Conservation (phyloP, 2,329 filamentous ascomycete species). For the Aschersonia sp. region DNA sequence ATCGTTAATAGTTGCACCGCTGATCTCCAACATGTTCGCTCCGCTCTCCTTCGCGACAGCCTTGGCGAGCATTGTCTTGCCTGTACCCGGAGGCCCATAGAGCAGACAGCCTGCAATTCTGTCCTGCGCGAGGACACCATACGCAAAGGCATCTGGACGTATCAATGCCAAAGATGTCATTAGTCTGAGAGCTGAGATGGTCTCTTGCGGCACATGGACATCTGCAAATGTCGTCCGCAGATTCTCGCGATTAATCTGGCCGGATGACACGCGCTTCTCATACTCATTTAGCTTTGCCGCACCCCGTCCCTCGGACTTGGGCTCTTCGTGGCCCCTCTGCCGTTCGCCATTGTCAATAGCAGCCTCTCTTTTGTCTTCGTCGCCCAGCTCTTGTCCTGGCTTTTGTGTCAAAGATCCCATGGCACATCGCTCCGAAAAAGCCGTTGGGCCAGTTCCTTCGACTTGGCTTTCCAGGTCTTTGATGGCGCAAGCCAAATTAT, state of each 20-base stretch:
- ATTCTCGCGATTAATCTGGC: conserved; percentile 67
- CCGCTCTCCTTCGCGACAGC: conserved; percentile 55
- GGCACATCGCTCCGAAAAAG: conserved; percentile 15
- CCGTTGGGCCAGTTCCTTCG: conserved; percentile 9
- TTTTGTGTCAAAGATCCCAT: conserved; percentile 18
- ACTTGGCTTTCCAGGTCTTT: conserved; percentile 11
- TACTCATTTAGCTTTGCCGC: conserved; percentile 49
- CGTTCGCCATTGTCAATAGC: conserved; percentile 11
- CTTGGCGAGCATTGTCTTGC: conserved; percentile 57
- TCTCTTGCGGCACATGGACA: conserved; percentile 70
- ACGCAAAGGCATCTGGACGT: conserved; percentile 87
- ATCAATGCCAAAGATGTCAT: conserved; percentile 77
- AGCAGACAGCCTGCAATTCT: conserved; percentile 80
- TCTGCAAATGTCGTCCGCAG: conserved; percentile 81
- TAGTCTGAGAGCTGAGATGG: conserved; percentile 75
- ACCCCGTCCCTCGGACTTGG: conserved; percentile 11
- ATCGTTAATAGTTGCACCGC: conserved; percentile 82
- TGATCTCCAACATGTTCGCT: conserved; percentile 71
- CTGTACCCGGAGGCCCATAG: conserved; percentile 76
- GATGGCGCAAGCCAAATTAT: conserved; percentile 20
- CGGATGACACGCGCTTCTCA: conserved; percentile 69
- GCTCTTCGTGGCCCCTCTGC: conserved; percentile 13
- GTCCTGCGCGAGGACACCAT: conserved; percentile 83
- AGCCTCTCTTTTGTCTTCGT: conserved; percentile 13
- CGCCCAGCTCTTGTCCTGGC: conserved; percentile 14